These are phyloP conservation scores for Chaetoceros muelleri DNA, from an alignment of 108 stramenopile genomes.

Conservation along the genomic window DNA sequence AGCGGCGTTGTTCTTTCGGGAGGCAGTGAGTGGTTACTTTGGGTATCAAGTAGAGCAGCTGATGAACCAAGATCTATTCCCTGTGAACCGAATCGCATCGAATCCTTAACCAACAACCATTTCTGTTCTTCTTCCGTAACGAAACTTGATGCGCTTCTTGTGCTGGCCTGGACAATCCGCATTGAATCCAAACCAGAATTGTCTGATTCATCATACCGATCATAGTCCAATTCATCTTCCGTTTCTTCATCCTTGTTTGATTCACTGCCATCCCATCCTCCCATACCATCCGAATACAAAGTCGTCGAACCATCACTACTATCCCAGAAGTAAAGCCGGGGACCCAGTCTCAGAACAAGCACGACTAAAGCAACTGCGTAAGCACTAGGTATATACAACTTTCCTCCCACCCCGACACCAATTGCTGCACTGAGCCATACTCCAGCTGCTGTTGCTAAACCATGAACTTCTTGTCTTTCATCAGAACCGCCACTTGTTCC, in stretches of 20 bases:
- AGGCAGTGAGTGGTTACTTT: no score
- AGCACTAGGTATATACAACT: constrained; percentile 22
- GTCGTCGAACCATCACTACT: not conserved
- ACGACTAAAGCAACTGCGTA: constrained; percentile 21
- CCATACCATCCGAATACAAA: not conserved
- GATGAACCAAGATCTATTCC: no score
- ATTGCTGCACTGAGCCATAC: constrained; percentile 50
- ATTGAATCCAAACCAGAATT: no score
- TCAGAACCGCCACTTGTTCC: not conserved
- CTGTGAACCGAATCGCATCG: no score
- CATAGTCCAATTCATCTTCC: not conserved
- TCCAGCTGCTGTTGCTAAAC: constrained; percentile 48
- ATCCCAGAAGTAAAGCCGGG: not conserved
- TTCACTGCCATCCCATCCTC: not conserved
- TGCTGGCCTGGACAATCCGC: no score
- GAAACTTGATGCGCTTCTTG: no score
- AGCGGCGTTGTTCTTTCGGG: no score
- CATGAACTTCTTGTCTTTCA: constrained; percentile 23
- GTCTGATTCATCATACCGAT: not conserved
- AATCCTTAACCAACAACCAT: no score
- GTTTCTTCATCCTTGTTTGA: not conserved
- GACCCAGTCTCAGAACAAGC: constrained; percentile 14
- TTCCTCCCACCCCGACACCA: constrained; percentile 38
- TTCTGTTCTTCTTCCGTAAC: no score
- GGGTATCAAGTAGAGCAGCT: no score